Evolutionary conservation across 2,329 filamentous ascomycete species (phyloP), one percentile per base, ranked within the genome.

Genomic region (Ophiostoma ips): DNA sequence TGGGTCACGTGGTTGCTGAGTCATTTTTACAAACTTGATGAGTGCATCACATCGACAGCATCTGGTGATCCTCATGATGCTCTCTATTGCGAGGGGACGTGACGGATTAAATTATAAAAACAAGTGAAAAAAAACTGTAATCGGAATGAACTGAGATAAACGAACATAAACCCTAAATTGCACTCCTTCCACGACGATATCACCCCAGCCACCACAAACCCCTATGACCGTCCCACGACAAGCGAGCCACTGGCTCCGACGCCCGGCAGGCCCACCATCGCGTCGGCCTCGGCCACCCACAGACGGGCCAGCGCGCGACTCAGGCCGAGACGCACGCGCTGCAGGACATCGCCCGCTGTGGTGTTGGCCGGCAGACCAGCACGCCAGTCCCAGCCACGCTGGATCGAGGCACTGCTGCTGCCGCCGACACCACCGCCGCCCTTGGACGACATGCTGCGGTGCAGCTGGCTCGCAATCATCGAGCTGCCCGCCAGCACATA

Each of bases 401-500:
- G 61, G 15, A 55, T 58, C 16, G 55, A 53, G 13, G 59, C 63
- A 30, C 34, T 36, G 19, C 33, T 67, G 66, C 45, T 68, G 61
- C 63, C 31, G 75, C 48, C n/a, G n/a, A n/a, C n/a, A n/a, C n/a
- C 7, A 70, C 64, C 50, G 72, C 65, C n/a, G 66, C 66, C 7
- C 75, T 43, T 77, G 18, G 71, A 69, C n/a, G 69, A 66, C 47
- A 79, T 71, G 12, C 77, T 81, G 57, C 76, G 76, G 60, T 75
- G 76, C 58, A 80, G 63, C 59, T 78, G 76, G 53, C 72, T 78
- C 10, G 73, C 77, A 34, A 89, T 68, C 68, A 89, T 79, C 31
- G 81, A 81, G 60, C 78, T 88, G 15, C 84, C 84, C 12, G 85
- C 80, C 59, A 94, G 71, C 48, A 82, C 75, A 65, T 84, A 84